A percentile compares a stretch with the other conserved stretches of the same genome.
Conservation (phyloP, 2,329 filamentous ascomycete species). For the Gnomoniopsis sp. region DNA sequence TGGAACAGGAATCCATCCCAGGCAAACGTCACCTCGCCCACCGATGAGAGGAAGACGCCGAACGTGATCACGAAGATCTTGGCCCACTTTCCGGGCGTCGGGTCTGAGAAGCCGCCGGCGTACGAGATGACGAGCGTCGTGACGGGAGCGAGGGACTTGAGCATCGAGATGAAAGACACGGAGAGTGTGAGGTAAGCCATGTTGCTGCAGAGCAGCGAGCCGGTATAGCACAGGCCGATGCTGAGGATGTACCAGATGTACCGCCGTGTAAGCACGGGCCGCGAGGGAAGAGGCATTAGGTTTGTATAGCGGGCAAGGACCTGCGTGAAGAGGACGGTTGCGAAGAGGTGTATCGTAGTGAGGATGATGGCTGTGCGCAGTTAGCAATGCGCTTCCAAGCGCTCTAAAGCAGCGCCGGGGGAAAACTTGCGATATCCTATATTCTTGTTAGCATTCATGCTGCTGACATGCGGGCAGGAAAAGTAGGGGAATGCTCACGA, state of each 20-base stretch:
- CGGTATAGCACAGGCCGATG: not conserved
- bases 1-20: not conserved
- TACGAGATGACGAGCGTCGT: not conserved
- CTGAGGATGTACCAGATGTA: not conserved
- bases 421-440: not conserved
- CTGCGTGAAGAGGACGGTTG: not conserved
- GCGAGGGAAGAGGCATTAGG: not conserved
- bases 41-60: not conserved
- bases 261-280: not conserved
- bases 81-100: not conserved
- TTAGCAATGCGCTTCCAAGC: not conserved
- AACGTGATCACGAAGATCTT: not conserved
- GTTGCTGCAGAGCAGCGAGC: not conserved
- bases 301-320: not conserved
- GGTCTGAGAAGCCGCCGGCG: not conserved
- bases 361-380: not conserved
- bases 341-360: not conserved
- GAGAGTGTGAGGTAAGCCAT: not conserved
- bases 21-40: not conserved
- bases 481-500: conserved; percentile 48
- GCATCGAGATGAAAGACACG: not conserved
- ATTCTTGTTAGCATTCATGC: not conserved
- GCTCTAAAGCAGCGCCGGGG: not conserved
- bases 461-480: not conserved
- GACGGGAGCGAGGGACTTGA: not conserved